Conservation (phyloP, 768 basidiomycete genomes). For the Agaricus subrufescens region DNA sequence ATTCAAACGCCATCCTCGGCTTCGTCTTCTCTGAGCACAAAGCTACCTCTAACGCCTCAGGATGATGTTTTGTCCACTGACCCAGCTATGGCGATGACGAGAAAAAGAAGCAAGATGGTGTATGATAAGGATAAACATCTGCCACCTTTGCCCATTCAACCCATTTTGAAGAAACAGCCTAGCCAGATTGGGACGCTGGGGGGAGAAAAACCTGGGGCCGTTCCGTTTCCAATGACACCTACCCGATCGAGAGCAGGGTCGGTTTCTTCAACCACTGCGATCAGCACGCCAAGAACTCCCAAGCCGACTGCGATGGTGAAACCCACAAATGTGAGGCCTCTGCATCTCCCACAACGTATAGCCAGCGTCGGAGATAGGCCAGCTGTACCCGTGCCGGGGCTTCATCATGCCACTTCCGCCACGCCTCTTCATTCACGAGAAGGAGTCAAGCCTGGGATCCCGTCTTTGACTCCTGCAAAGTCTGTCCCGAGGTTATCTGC, state of each 20-base stretch:
- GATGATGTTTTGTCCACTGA: conserved; percentile 17
- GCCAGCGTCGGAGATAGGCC: conserved; percentile 23
- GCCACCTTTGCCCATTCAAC: conserved; percentile 23
- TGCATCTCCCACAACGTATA: conserved; percentile 26
- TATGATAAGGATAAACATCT: conserved; percentile 32
- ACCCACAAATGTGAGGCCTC: conserved; percentile 20
- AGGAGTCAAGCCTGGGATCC: conserved; percentile 6
- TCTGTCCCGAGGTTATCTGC: conserved; percentile 4
- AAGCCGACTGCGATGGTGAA: conserved; percentile 12
- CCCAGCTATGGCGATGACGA: not conserved
- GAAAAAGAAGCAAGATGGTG: conserved; percentile 1
- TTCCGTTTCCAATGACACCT: conserved; percentile 14
- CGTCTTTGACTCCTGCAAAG: conserved; percentile 5
- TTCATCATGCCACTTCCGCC: conserved; percentile 13
- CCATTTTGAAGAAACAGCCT: conserved; percentile 15
- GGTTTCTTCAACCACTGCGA: not conserved
- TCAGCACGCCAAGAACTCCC: conserved; percentile 15
- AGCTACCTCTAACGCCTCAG: conserved; percentile 28
- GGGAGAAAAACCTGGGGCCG: not conserved
- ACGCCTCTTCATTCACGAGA: not conserved
- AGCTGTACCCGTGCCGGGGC: conserved; percentile 27
- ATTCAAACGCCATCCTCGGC: conserved; percentile 26
- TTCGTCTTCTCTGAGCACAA: conserved; percentile 30
- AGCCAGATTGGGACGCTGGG: conserved; percentile 6
- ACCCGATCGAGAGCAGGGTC: conserved; percentile 17